Evolutionary conservation across 1,284 basidiomycete genomes (phyloP).

Genomic region (Naganishia liquefaciens): DNA sequence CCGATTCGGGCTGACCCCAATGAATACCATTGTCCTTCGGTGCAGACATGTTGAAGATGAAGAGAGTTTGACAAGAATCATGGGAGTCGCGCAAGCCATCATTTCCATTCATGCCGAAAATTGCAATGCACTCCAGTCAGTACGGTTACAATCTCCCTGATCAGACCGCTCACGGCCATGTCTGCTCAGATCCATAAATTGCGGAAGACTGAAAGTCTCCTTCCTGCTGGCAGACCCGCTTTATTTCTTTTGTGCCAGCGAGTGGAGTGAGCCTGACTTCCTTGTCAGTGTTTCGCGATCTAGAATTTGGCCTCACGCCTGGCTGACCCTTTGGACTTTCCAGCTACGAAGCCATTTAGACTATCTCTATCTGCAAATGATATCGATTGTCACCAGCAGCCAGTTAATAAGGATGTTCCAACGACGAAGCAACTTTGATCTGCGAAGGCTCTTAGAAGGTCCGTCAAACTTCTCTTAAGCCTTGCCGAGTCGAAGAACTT

Average conservation of each 20-base stretch:
- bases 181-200: conserved; percentile 63
- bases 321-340: conserved; percentile 38
- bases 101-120: conserved; percentile 83
- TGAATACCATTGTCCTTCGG: conserved; percentile 4
- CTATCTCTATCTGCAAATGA: conserved; percentile 87
- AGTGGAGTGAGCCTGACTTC: conserved; percentile 90
- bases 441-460: conserved; percentile 81
- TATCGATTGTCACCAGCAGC: conserved; percentile 81
- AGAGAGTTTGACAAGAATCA: conserved; percentile 65
- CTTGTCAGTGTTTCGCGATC: conserved; percentile 66
- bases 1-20: too few species aligned
- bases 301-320: not conserved
- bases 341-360: conserved; percentile 92
- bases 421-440: conserved; percentile 84
- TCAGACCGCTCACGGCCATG: not conserved
- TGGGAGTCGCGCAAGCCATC: conserved; percentile 92
- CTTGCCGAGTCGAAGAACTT: not conserved
- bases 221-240: conserved; percentile 83
- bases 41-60: conserved; percentile 40
- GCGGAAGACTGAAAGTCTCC: conserved; percentile 73
- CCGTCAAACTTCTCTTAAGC: conserved; percentile 34
- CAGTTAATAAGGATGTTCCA: conserved; percentile 85
- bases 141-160: not conserved
- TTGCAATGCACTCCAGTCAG: conserved; percentile 70
- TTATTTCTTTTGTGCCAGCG: conserved; percentile 85